Conservation (phyloP, 2,329 filamentous ascomycete genomes). For the Neurospora sp. region DNA sequence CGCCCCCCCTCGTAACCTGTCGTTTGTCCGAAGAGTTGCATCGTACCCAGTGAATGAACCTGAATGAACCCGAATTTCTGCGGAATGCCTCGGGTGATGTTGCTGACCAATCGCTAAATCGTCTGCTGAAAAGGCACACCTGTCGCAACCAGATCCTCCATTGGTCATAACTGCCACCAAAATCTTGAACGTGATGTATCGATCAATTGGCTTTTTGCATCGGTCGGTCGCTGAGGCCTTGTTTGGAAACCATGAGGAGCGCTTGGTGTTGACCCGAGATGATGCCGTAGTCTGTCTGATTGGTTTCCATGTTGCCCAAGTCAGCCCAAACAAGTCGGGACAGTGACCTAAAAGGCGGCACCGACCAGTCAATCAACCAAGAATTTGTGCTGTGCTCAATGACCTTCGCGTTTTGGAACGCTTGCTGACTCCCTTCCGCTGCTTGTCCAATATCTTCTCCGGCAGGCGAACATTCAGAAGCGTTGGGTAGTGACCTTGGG, state of each 20-base stretch:
- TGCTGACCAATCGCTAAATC: neutral
- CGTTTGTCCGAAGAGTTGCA: neutral
- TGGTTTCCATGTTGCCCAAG: neutral
- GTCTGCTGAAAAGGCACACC: neutral
- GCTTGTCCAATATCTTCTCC: neutral
- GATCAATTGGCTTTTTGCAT: neutral
- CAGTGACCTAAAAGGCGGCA: neutral
- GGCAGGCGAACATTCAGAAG: neutral
- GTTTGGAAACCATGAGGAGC: neutral
- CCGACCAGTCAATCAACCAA: neutral
- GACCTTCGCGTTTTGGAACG: neutral
- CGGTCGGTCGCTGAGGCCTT: neutral
- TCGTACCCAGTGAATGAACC: neutral
- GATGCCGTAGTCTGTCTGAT: neutral
- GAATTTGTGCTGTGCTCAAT: neutral
- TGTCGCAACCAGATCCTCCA: neutral
- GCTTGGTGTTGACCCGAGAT: neutral
- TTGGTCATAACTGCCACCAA: neutral
- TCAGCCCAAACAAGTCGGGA: neutral
- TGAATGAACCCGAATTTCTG: neutral
- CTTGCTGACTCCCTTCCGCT: neutral
- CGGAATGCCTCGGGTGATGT: neutral
- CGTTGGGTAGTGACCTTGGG: neutral
- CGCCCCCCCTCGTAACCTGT: neutral
- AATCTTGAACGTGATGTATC: neutral